Conservation (phyloP, 345 rosid species). For the Boechera stricta region DNA sequence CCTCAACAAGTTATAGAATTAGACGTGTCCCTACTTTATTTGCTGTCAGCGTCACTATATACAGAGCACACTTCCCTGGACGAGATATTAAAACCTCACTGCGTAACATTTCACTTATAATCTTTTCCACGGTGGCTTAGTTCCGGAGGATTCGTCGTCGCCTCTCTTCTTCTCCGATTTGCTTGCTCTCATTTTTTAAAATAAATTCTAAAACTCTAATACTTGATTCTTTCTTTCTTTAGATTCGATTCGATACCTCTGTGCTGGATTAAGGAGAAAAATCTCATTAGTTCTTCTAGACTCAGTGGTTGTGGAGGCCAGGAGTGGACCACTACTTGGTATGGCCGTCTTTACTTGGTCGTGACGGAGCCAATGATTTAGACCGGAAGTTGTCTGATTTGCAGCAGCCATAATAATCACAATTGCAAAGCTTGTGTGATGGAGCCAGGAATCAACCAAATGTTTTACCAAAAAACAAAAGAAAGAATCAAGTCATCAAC, state of each 20-base stretch:
- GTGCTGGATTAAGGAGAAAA: background rate
- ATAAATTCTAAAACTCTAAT: background rate
- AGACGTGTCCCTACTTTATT: background rate
- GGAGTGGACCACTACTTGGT: background rate
- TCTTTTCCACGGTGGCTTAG: background rate
- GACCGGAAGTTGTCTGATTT: background rate
- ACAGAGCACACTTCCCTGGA: background rate
- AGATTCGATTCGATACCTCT: background rate
- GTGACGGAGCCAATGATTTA: conserved; percentile 4
- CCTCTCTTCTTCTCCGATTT: background rate
- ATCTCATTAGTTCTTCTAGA: background rate
- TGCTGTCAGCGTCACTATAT: background rate
- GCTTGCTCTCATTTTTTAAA: background rate
- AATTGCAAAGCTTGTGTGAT: too few relatives aligned
- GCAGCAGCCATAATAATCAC: background rate
- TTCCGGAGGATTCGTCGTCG: background rate
- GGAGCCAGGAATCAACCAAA: too few relatives aligned
- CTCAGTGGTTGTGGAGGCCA: background rate
- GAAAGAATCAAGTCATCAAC: too few relatives aligned
- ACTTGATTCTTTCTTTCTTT: background rate
- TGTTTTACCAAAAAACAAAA: too few relatives aligned
- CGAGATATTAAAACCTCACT: background rate
- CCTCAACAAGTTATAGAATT: background rate
- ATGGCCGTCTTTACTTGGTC: background rate
- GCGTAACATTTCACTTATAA: background rate